Percentiles rank a stretch among this genome's conserved stretches.
phyloP scores from a whole-genome alignment of 108 stramenopile genomes.

The Phaeodactylum tricornutum region DNA sequence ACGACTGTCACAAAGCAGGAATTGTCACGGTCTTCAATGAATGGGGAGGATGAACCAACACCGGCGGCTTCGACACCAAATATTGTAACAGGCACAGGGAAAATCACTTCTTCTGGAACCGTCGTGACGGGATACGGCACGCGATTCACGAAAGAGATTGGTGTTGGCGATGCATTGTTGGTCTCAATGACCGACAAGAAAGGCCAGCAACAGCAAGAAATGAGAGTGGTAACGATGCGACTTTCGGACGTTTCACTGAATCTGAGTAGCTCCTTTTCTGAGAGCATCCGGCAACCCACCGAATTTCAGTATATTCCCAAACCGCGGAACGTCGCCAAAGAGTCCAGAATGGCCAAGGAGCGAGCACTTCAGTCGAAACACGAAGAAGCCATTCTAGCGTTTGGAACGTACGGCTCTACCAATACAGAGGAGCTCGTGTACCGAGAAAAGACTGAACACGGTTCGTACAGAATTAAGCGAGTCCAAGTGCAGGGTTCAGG shows the following conservation, averaged over 20 bases:
- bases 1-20: background rate
- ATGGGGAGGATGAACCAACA: constrained; percentile 1
- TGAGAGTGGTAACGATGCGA: constrained; percentile 73
- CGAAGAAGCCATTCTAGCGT: constrained; percentile 42
- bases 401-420: constrained; percentile 43
- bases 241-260: constrained; percentile 48
- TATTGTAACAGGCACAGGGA: constrained; percentile 41
- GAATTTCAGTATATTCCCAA: constrained; percentile 50
- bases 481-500: constrained; percentile 21
- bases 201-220: constrained; percentile 32
- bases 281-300: constrained; percentile 34
- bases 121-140: constrained; percentile 65
- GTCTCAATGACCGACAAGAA: constrained; percentile 13
- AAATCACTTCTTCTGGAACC: constrained; percentile 66
- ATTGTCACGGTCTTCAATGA: background rate
- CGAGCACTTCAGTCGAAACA: constrained; percentile 21
- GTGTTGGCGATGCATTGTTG: constrained; percentile 60
- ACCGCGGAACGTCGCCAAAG: constrained; percentile 34
- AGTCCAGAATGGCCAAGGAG: constrained; percentile 19
- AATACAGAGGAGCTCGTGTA: constrained; percentile 44
- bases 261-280: constrained; percentile 52
- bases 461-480: constrained; percentile 57
- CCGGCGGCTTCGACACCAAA: constrained; percentile 15
- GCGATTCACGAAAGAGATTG: constrained; percentile 42
- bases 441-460: constrained; percentile 68